Evolutionary conservation across 2,329 filamentous ascomycete genomes (phyloP), one percentile per base, ranked within the genome.

Genomic region (Trichoderma koningii): DNA sequence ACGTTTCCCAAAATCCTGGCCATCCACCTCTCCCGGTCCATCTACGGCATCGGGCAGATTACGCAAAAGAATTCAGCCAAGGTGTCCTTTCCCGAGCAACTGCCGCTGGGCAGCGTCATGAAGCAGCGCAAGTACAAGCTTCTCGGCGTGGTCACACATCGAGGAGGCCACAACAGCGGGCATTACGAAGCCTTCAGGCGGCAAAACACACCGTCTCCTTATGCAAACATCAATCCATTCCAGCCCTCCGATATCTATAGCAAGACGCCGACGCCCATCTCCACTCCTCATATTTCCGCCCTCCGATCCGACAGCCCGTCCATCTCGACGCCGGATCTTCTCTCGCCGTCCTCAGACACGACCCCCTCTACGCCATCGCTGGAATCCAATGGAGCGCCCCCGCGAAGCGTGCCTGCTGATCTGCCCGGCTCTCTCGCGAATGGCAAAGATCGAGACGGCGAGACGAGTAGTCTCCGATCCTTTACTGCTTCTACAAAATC

Each of bases 151-250:
- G 92, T 99, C 42, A 96, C 92, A 23, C 95, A 99, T 75, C 96
- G 96, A 73, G 95, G 95, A 44, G 96, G 91, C 68, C 95, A 99
- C 75, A 89, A 97, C 73, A 97, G 93, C 71, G 95, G 95, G 0
- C 95, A 99, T 74, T 99, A 99, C 78, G 95, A 99, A 76, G 94
- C 93, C 0, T 98, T 98, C 76, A 86, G 95, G 41, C 86, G 95
- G 44, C 95, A 98, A 76, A 89, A 91, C 66, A 79, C 92, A 9
- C 87, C 89, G 57, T 80, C 89, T 3, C 93, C 93, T 0, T 98
- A 88, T 74, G 90, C 92, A 1, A 97, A 94, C 7, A 87, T 90
- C 0, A 89, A 91, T 70, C 88, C 87, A 0, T 94, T 96, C 76
- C 89, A 90, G 66, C 84, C 85, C 6, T 90, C 91, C 44, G 89